Conservation (phyloP, 2,329 filamentous ascomycete species). For the Lachnellula willkommii region DNA sequence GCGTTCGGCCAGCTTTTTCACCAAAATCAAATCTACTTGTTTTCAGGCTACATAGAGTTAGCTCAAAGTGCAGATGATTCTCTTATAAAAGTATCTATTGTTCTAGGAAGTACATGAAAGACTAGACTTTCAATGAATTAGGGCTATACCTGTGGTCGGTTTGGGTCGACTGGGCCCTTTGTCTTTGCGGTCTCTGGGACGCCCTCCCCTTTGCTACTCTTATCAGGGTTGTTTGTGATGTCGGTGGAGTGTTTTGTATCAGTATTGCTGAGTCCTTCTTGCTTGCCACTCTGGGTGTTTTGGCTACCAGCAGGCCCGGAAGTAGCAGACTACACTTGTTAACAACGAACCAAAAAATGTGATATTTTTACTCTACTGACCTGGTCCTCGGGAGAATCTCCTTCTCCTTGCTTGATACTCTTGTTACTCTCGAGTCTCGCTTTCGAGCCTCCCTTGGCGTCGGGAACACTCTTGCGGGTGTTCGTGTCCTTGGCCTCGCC, state of each 20-base stretch:
- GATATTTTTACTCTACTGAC: conserved; percentile 5
- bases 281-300: conserved; percentile 45
- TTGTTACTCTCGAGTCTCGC: conserved; percentile 35
- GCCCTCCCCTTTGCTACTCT: conserved; percentile 54
- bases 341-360: conserved; percentile 1
- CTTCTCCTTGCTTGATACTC: conserved; percentile 21
- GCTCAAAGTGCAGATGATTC: conserved; percentile 5
- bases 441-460: conserved; percentile 36
- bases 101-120: conserved; percentile 6
- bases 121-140: conserved; percentile 1
- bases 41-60: conserved; percentile 16
- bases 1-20: background rate
- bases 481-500: conserved; percentile 30
- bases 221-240: conserved; percentile 38
- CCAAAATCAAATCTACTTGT: conserved; percentile 6
- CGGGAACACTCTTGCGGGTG: conserved; percentile 20
- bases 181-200: conserved; percentile 49
- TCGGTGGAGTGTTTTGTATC: conserved; percentile 46
- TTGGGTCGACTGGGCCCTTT: conserved; percentile 42
- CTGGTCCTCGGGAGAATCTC: conserved; percentile 15
- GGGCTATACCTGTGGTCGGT: conserved; percentile 23
- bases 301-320: conserved; percentile 30
- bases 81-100: conserved; percentile 13
- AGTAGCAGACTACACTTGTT: conserved; percentile 20
- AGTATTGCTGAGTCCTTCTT: conserved; percentile 47